Evolutionary conservation across 495 filamentous ascomycete genomes (phyloP).

Genomic region (Bryoglossum gracile): DNA sequence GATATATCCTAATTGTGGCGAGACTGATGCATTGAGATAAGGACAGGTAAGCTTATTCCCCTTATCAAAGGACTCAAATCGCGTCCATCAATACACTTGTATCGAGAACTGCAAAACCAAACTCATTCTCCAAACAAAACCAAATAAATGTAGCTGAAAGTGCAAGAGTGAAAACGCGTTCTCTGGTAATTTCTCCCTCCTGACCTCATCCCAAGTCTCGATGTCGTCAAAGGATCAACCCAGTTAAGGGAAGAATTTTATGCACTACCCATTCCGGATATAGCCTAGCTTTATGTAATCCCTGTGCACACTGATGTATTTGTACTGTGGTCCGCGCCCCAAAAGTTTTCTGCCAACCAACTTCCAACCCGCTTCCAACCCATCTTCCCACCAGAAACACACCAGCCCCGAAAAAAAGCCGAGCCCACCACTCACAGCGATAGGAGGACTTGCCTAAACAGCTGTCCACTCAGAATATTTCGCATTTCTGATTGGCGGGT

Average conservation of each 20-base stretch:
- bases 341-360: too few species aligned
- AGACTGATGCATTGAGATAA: neutral
- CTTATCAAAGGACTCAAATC: neutral
- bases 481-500: too few species aligned
- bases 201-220: too few species aligned
- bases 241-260: neutral
- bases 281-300: neutral
- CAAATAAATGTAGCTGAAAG: neutral
- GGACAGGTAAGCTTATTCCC: neutral
- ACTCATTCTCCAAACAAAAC: neutral
- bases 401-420: neutral
- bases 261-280: constrained; percentile 1
- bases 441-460: too few species aligned
- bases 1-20: neutral
- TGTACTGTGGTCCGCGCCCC: neutral
- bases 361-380: too few species aligned
- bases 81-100: too few species aligned
- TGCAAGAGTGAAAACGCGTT: neutral
- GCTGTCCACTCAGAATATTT: too few species aligned
- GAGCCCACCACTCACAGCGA: neutral
- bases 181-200: neutral
- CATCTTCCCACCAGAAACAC: neutral
- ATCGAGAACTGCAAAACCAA: neutral
- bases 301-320: neutral
- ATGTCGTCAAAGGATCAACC: constrained; percentile 1